A percentile compares a stretch with the other conserved stretches of the same genome.
Conservation (phyloP, 306 rosid species). For the Adenanthera pavonina region DNA sequence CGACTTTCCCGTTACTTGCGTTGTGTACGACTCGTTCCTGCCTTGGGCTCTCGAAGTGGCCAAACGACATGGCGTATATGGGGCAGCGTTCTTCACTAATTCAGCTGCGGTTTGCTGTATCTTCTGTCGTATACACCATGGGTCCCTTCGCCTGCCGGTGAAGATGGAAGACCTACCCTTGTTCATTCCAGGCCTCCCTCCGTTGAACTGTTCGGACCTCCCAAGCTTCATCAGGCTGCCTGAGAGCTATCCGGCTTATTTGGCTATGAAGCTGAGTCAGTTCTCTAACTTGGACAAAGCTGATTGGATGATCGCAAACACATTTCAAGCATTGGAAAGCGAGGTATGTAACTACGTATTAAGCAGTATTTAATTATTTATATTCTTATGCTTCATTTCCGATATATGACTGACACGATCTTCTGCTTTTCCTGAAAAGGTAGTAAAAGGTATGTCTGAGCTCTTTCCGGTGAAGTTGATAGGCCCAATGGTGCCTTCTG, state of each 20-base stretch:
- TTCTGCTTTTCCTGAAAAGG: slow-evolving; percentile 28
- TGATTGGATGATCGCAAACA: slow-evolving; percentile 63
- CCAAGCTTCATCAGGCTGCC: slow-evolving; percentile 65
- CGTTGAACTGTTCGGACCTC: slow-evolving; percentile 48
- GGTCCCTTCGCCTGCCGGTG: slow-evolving; percentile 45
- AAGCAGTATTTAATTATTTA: too few relatives aligned
- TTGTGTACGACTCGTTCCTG: slow-evolving; percentile 55
- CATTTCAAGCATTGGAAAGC: slow-evolving; percentile 60
- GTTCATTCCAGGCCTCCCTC: slow-evolving; percentile 57
- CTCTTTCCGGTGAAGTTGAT: slow-evolving; percentile 52
- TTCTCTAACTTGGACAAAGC: slow-evolving; percentile 55
- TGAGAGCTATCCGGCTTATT: slow-evolving; percentile 59
- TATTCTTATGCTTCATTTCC: too few relatives aligned
- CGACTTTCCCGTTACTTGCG: slow-evolving; percentile 43
- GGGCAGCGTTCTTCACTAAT: slow-evolving; percentile 54
- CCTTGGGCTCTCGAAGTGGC: slow-evolving; percentile 69
- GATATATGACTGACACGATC: neutral
- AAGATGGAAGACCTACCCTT: slow-evolving; percentile 43
- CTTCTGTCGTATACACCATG: slow-evolving; percentile 48
- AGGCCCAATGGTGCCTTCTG: slow-evolving; percentile 65
- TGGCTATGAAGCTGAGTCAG: slow-evolving; percentile 67
- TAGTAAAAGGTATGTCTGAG: slow-evolving; percentile 28
- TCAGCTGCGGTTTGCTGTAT: slow-evolving; percentile 52
- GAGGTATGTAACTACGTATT: too few relatives aligned
- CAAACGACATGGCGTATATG: slow-evolving; percentile 45